Base-by-base conservation (phyloP, 805 yeast genomes). In the Sungouiella blattae region DNA sequence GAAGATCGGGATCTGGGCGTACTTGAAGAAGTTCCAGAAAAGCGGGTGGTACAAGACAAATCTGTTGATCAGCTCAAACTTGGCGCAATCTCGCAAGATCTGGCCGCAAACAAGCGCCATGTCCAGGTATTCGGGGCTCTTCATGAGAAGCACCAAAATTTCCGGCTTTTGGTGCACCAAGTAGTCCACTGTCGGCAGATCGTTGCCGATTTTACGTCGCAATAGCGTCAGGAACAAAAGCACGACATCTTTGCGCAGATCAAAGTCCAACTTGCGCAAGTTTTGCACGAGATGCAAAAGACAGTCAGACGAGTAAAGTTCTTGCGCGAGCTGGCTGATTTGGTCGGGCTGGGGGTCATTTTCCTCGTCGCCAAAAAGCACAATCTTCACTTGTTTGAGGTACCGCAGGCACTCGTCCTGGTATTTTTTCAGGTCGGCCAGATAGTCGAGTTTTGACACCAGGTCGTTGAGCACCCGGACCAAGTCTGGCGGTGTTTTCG, bases 101-200 rank as follows among this genome's bases (percentile, higher is more conserved):
- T 76, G 72, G 2, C 96, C 95, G 11, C 83, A 72, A 22, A 81
- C 75, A 23, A 87, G 65, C 18, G 89, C 88, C 12, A 77, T 71
- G 30, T 88, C 95, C 3, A 78, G 74, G 26, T 71, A 53, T 46
- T 87, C 95, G 3, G 93, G 89, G 2, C 87, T 84, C 37, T 69
- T 71, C 50, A 89, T 64, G 41, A 93, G 70, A 18, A 73, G 47
- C 21, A 69, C 66, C 25, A 93, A 57, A 3, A 87, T 73, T 40
- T 77, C 79, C 5, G 93, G 88, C 39, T 78, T 75, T 17, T 75
- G 58, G 26, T 53, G 47, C 12, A 83, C 59, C 26, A 93, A 59
- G 57, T 88, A 86, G 52, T 91, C 96, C 13, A 87, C 89, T 0
- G 96, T 87, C 12, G 96, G 96, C 6, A 82, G 75, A 46, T 87